Base-by-base conservation (phyloP, 306 rosid genomes). In the Castanea crenata region DNA sequence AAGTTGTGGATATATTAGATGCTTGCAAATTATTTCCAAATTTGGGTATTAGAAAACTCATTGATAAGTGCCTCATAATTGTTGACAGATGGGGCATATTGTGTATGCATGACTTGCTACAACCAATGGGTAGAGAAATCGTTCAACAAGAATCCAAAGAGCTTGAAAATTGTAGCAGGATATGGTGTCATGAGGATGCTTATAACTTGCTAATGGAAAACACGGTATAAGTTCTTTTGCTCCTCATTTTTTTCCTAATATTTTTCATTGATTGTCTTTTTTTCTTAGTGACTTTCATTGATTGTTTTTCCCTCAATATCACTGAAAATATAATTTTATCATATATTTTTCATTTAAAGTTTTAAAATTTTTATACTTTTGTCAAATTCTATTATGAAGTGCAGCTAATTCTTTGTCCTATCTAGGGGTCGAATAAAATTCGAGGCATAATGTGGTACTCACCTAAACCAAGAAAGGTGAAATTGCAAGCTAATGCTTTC, bases 161-260 rank as follows among this genome's bases (percentile, higher is more conserved):
- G 23, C 73, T 77, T 5, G 77, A 72, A 5, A 61, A 72, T 29
- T 65, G 77, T 4, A 72, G 73, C 54, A 79, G 78, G 64, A 27
- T 79, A 62, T 79, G 82, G 82, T 1, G 16, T 63, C 2, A 11
- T 52, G 29, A 79, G 31, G 74, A 79, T 62, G 73, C 73, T 52
- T 13, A 61, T 0, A 10, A 72, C 29, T 72, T 79, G 34, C 23
- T 79, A 3, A 41, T 52, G 3, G 13, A 61, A 8, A 29, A 79
- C 55, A 51, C 25, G 82, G 78, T 79, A 73, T 62, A 29, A 54
- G 14, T 41, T n/a, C 11, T 55, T 15, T 49, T 52, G 9, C 69
- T 68, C 49, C 29, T 7, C 46, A 0, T 23, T 38, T 38, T 7
- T 38, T 35, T 2, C 2, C 46, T 0, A 35, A 32, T 32, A 32